Evolutionary conservation across 441 rosid species (phyloP).

Genomic region (Croton laevigatus): DNA sequence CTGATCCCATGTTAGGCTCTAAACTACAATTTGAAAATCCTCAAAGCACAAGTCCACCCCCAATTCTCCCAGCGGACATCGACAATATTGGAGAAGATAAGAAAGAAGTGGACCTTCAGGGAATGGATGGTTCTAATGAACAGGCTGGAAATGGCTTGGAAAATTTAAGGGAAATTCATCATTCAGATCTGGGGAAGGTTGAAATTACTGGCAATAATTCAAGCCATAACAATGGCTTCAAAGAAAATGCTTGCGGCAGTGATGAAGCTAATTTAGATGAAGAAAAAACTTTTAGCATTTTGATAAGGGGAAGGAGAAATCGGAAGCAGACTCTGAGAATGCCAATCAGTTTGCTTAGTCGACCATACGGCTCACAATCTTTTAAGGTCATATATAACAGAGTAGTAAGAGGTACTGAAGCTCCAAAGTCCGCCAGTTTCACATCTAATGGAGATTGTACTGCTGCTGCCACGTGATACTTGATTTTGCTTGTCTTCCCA

Average conservation of each 20-base stretch:
- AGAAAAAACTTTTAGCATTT: conserved; percentile 89
- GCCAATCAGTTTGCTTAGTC: conserved; percentile 89
- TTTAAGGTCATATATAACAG: conserved; percentile 77
- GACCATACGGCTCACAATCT: conserved; percentile 88
- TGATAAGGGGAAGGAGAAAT: conserved; percentile 86
- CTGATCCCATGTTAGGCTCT: conserved; percentile 47
- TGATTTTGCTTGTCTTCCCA: conserved; percentile 16
- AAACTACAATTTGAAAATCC: conserved; percentile 33
- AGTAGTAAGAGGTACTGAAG: conserved; percentile 77
- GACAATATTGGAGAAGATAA: conserved; percentile 42
- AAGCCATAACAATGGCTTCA: conserved; percentile 27
- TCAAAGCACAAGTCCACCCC: conserved; percentile 35
- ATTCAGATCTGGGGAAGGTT: conserved; percentile 26
- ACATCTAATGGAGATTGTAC: conserved; percentile 40
- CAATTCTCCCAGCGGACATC: conserved; percentile 53
- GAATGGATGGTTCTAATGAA: conserved; percentile 32
- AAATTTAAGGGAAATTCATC: conserved; percentile 42
- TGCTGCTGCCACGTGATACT: conserved; percentile 41
- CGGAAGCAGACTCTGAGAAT: conserved; percentile 88
- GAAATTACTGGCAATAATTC: conserved; percentile 31
- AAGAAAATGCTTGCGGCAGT: conserved; percentile 34
- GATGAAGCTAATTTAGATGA: conserved; percentile 44
- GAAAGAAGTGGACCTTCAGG: conserved; percentile 41
- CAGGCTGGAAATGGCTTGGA: conserved; percentile 27
- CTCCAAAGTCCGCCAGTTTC: conserved; percentile 50